Evolutionary conservation across 441 rosid genomes (phyloP).

Genomic region (Adansonia grandidieri): DNA sequence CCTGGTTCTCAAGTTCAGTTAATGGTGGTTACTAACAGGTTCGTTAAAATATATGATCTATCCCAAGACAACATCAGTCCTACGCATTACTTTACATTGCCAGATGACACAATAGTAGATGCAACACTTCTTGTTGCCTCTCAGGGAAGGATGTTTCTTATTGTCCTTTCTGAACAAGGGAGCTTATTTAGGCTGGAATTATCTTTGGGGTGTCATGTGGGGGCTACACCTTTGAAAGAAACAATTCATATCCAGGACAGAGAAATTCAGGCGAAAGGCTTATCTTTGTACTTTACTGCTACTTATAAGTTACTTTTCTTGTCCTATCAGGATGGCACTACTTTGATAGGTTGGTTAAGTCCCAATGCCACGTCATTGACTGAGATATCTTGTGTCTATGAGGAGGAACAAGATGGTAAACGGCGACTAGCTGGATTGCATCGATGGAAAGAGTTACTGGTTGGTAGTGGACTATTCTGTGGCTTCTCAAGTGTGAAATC

Average conservation of each 20-base stretch:
- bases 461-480: conserved; percentile 80
- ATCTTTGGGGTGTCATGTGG: conserved; percentile 75
- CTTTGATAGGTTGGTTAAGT: conserved; percentile 78
- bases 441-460: conserved; percentile 90
- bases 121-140: conserved; percentile 82
- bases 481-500: conserved; percentile 83
- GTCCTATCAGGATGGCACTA: conserved; percentile 90
- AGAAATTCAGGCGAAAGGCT: conserved; percentile 82
- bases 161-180: conserved; percentile 93
- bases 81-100: conserved; percentile 83
- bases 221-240: conserved; percentile 90
- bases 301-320: conserved; percentile 77
- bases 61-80: conserved; percentile 98
- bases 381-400: conserved; percentile 75
- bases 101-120: conserved; percentile 87
- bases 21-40: conserved; percentile 91
- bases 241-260: conserved; percentile 60
- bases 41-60: conserved; percentile 94
- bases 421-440: conserved; percentile 77
- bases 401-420: conserved; percentile 84
- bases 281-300: conserved; percentile 83
- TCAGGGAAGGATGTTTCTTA: conserved; percentile 80
- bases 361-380: conserved; percentile 67
- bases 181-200: conserved; percentile 78
- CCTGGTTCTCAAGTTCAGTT: conserved; percentile 96